These are phyloP conservation scores for Isatis tinctoria DNA, from an alignment of 345 rosid genomes.

Conservation along the genomic window DNA sequence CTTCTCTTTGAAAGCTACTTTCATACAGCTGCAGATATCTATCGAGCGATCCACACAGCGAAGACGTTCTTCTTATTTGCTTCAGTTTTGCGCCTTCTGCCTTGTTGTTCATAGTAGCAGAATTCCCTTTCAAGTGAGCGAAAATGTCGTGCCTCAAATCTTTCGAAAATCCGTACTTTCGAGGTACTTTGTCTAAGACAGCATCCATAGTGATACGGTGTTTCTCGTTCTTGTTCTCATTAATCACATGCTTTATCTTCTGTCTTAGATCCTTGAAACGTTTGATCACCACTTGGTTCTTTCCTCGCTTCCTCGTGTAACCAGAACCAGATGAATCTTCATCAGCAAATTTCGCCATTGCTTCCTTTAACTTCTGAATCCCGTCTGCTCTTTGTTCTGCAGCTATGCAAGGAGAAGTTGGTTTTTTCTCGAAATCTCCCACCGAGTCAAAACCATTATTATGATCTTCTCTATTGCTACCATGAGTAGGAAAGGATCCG, in stretches of 20 bases:
- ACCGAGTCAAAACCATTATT: constrained; percentile 7
- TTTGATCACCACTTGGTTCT: constrained; percentile 43
- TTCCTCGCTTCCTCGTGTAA: constrained; percentile 33
- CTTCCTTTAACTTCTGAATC: constrained; percentile 27
- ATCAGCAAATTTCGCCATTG: constrained; percentile 22
- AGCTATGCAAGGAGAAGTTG: constrained; percentile 34
- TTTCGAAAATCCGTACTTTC: constrained; percentile 43
- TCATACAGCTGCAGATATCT: constrained; percentile 63
- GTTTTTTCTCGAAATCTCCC: constrained; percentile 21
- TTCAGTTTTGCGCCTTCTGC: constrained; percentile 15
- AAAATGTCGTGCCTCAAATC: constrained; percentile 45
- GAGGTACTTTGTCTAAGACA: constrained; percentile 74
- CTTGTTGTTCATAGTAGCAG: constrained; percentile 17
- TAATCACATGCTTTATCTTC: constrained; percentile 60
- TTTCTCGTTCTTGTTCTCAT: constrained; percentile 57
- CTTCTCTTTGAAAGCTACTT: constrained; percentile 42
- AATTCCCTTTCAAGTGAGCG: constrained; percentile 31
- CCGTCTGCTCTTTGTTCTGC: constrained; percentile 36
- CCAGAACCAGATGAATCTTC: constrained; percentile 33
- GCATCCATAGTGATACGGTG: constrained; percentile 77
- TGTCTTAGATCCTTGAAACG: constrained; percentile 64
- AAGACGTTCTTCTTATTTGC: constrained; percentile 45
- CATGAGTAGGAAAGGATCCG: constrained; percentile 42
- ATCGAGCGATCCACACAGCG: constrained; percentile 55
- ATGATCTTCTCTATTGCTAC: constrained; percentile 24